These are phyloP conservation scores for Talaromyces sp. DNA, from an alignment of 2,329 filamentous ascomycete species.

Conservation along the genomic window DNA sequence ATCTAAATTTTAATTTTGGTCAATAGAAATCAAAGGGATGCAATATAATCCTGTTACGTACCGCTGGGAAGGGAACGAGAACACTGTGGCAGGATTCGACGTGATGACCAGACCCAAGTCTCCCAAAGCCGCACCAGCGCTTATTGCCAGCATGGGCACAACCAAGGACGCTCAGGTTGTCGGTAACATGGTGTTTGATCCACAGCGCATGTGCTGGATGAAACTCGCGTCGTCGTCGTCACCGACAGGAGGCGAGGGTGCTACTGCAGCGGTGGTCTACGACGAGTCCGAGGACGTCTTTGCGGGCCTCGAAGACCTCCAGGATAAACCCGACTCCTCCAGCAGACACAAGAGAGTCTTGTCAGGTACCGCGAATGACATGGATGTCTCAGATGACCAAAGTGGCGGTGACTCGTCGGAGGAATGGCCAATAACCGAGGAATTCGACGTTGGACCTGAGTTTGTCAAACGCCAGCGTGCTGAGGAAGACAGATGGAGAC, in stretches of 20 bases:
- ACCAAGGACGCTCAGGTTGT: constrained; percentile 87
- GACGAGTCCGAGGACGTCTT: constrained; percentile 93
- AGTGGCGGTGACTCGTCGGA: constrained; percentile 48
- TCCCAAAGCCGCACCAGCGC: constrained; percentile 50
- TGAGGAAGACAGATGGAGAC: constrained; percentile 86
- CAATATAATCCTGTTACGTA: constrained; percentile 83
- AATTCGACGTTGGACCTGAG: constrained; percentile 94
- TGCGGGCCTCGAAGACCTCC: constrained; percentile 87
- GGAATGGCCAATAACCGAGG: constrained; percentile 84
- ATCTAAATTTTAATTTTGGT: constrained; percentile 9
- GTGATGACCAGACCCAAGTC: constrained; percentile 39
- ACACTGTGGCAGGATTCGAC: constrained; percentile 73
- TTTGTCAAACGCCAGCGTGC: constrained; percentile 84
- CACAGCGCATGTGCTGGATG: constrained; percentile 95
- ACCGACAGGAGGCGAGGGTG: constrained; percentile 14
- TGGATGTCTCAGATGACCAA: constrained; percentile 30
- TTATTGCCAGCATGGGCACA: constrained; percentile 85
- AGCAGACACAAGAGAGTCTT: constrained; percentile 12
- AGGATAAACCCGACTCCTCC: constrained; percentile 50
- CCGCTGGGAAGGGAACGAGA: constrained; percentile 96
- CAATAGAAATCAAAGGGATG: constrained; percentile 83
- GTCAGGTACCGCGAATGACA: constrained; percentile 20
- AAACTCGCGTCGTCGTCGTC: constrained; percentile 57
- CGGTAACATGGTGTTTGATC: constrained; percentile 98
- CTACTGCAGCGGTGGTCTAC: constrained; percentile 51